A percentile compares a stretch with the other conserved stretches of the same genome.
Evolutionary conservation across 352 stramenopile species (phyloP).

Genomic region (Pythium phragmiticola): DNA sequence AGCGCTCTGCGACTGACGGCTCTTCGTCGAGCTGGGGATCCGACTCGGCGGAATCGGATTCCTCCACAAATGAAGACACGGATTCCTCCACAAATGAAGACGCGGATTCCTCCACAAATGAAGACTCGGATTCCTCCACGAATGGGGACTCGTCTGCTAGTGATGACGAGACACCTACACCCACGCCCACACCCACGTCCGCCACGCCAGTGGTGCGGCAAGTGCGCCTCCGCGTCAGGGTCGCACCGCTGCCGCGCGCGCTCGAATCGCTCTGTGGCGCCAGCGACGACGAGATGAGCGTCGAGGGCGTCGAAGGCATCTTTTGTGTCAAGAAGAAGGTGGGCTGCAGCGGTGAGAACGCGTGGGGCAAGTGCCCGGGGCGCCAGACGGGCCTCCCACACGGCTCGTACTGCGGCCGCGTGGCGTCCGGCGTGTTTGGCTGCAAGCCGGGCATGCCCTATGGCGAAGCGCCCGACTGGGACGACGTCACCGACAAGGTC

Average conservation of each 20-base stretch:
- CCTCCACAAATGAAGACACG: background rate
- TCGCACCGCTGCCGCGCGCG: background rate
- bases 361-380: constrained; percentile 33
- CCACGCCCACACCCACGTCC: background rate
- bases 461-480: constrained; percentile 9
- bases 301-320: constrained; percentile 30
- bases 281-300: constrained; percentile 30
- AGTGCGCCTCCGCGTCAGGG: background rate
- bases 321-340: constrained; percentile 36
- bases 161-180: background rate
- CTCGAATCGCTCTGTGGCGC: constrained; percentile 10
- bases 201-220: background rate
- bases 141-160: constrained; percentile 2
- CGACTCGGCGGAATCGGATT: background rate
- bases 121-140: constrained; percentile 1
- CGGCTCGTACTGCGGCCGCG: constrained; percentile 35
- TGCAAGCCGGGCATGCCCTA: constrained; percentile 29
- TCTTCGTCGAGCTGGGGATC: background rate
- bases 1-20: background rate
- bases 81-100: constrained; percentile 3
- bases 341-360: constrained; percentile 27
- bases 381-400: constrained; percentile 31
- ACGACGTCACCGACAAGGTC: constrained; percentile 2
- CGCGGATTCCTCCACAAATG: background rate
- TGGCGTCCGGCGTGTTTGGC: constrained; percentile 28